Base-by-base conservation (phyloP, 2,329 filamentous ascomycete species). In the Fonsecaea monophora region DNA sequence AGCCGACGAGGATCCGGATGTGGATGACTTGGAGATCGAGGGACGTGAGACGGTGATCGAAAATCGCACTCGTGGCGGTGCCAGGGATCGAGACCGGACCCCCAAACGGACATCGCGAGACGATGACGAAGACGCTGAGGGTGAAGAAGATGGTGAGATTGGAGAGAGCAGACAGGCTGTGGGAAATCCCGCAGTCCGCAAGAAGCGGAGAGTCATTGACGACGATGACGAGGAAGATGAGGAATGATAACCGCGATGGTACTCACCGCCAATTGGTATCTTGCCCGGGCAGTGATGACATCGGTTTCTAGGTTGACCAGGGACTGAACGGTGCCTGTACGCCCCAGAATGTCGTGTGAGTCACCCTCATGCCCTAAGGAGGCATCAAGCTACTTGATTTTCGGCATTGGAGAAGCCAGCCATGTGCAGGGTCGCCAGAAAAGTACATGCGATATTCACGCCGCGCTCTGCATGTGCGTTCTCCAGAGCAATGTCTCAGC, bases 1-100 rank as follows among this genome's bases (percentile, higher is more conserved):
- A 37, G 75, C 77, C 25, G 72, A 78, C 8, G 78, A 70, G 2
- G 70, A 79, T 54, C 80, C 81, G 2, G 79, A 81, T 34, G 76
- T 79, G 66, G 81, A 83, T 70, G 80, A 80, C 12, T 64, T 62
- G 58, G 72, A 70, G 70, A 74, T 68, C 73, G 73, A 75, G 71
- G 73, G 72, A 63, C 68, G 72, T 65, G 42, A 74, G 60, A 74
- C 70, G 12, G 71, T 67, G 7, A 58, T 67, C 18, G 62, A 71
- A 57, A 66, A 53, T 55, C 71, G 68, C 56, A 69, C 68, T 38
- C 70, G 69, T 25, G 70, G 66, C 13, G 63, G 68, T 30, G 55
- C 48, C 15, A 37, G 60, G 21, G 54, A 71, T 32, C 53, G 61
- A 32, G 64, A 72, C 53, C 54, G 65, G 13, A 42, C 45, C 7